These are phyloP conservation scores for Metarhizium sp. DNA, from an alignment of 2,329 filamentous ascomycete species.

Conservation along the genomic window DNA sequence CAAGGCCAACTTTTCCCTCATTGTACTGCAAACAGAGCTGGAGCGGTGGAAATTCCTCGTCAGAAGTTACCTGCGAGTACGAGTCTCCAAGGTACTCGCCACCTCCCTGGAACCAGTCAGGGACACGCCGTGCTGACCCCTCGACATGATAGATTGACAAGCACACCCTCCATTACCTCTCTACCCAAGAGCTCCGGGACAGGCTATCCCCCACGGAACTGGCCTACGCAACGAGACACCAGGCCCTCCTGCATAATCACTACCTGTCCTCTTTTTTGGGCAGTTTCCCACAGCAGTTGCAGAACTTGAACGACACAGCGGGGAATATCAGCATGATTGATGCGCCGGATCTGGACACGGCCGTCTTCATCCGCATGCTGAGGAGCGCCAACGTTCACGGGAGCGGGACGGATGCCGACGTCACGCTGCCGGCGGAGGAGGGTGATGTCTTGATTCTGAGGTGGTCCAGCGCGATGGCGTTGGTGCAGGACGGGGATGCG, in stretches of 20 bases:
- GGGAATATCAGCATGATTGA: constrained; percentile 92
- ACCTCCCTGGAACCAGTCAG: not conserved
- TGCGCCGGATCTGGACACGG: constrained; percentile 68
- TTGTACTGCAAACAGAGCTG: constrained; percentile 92
- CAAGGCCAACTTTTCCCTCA: constrained; percentile 84
- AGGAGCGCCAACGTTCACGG: constrained; percentile 49
- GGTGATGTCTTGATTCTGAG: constrained; percentile 60
- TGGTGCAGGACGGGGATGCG: constrained; percentile 45
- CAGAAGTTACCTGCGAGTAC: constrained; percentile 68
- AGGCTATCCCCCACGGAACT: constrained; percentile 70
- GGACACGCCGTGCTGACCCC: too few species aligned
- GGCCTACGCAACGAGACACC: constrained; percentile 76
- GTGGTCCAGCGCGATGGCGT: constrained; percentile 62
- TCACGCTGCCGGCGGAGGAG: constrained; percentile 45
- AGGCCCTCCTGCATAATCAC: constrained; percentile 74
- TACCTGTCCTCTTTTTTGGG: constrained; percentile 78
- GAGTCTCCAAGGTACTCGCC: constrained; percentile 69
- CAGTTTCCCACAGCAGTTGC: constrained; percentile 68
- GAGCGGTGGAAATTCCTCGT: constrained; percentile 90
- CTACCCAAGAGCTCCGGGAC: constrained; percentile 39
- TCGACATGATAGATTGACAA: constrained; percentile 54
- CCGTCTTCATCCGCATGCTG: constrained; percentile 74
- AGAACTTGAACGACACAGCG: constrained; percentile 81
- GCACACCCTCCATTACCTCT: constrained; percentile 65
- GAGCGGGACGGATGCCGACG: constrained; percentile 55